A percentile compares a stretch with the other conserved stretches of the same genome.
Conservation (phyloP, 495 filamentous ascomycete species). For the Rhizodiscina lignyota region DNA sequence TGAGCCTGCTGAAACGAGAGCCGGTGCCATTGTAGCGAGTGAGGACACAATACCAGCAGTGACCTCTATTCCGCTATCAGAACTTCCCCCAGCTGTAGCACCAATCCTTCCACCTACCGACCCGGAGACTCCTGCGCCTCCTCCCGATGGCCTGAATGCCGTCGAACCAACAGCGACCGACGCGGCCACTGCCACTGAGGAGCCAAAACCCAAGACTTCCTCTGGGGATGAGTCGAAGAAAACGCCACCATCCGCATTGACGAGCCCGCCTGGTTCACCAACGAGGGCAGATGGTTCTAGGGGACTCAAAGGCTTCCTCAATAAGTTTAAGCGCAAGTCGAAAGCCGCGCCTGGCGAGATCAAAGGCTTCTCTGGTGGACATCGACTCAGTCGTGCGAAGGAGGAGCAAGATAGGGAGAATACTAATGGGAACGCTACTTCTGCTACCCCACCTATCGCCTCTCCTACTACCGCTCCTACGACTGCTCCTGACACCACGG, state of each 20-base stretch:
- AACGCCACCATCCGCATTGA: too few species aligned
- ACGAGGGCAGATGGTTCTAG: conserved; percentile 5
- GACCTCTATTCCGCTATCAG: not conserved
- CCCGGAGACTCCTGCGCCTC: too few species aligned
- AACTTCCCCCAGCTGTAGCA: too few species aligned
- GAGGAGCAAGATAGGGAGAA: not conserved
- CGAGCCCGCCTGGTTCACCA: conserved; percentile 8
- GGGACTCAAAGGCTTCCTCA: conserved; percentile 9
- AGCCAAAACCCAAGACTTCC: too few species aligned
- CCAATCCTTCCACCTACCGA: too few species aligned
- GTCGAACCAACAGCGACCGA: too few species aligned
- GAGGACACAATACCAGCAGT: not conserved
- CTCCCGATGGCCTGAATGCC: too few species aligned
- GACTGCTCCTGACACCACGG: not conserved
- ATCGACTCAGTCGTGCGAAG: too few species aligned
- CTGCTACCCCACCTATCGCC: not conserved
- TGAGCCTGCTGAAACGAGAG: not conserved
- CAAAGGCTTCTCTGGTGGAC: conserved; percentile 10
- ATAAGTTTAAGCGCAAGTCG: conserved; percentile 12
- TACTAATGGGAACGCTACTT: not conserved
- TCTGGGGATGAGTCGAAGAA: too few species aligned
- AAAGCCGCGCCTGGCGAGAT: conserved; percentile 4
- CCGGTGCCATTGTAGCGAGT: not conserved
- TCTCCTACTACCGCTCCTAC: not conserved
- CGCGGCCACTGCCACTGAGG: too few species aligned